A percentile compares a stretch with the other conserved stretches of the same genome.
Evolutionary conservation across 1,139 yeast species (phyloP).

Genomic region (Pichia sp.): DNA sequence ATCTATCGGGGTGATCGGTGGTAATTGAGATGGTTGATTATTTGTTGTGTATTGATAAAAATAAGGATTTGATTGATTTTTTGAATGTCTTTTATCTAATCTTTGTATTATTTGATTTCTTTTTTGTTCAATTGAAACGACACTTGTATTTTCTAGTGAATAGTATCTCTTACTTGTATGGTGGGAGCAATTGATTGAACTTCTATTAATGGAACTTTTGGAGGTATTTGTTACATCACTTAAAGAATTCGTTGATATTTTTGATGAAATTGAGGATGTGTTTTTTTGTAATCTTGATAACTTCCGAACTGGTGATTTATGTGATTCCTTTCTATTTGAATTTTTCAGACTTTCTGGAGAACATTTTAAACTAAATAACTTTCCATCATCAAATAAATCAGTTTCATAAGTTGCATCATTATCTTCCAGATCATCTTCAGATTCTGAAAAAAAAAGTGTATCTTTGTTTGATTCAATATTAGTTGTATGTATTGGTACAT

Average conservation of each 20-base stretch:
- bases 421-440: slow-evolving; percentile 1
- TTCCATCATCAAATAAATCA: slow-evolving; percentile 8
- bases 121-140: slow-evolving; percentile 9
- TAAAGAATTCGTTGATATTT: slow-evolving; percentile 3
- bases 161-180: neutral
- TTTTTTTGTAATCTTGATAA: neutral
- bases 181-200: neutral
- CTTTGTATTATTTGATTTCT: slow-evolving; percentile 3
- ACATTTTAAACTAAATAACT: neutral
- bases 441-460: slow-evolving; percentile 3
- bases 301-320: neutral
- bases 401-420: neutral
- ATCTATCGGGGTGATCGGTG: slow-evolving; percentile 3
- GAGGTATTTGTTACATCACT: slow-evolving; percentile 6
- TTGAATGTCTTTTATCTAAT: slow-evolving; percentile 9
- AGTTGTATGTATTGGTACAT: neutral
- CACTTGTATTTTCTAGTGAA: slow-evolving; percentile 4
- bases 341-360: neutral
- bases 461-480: neutral
- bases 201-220: neutral
- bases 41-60: slow-evolving; percentile 11
- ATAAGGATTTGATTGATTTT: slow-evolving; percentile 11
- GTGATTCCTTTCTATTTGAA: neutral
- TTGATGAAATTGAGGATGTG: neutral
- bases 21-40: slow-evolving; percentile 6